Percentiles rank a stretch among this genome's conserved stretches.
Evolutionary conservation across 768 basidiomycete species (phyloP).

Genomic region (Mycena crocata): DNA sequence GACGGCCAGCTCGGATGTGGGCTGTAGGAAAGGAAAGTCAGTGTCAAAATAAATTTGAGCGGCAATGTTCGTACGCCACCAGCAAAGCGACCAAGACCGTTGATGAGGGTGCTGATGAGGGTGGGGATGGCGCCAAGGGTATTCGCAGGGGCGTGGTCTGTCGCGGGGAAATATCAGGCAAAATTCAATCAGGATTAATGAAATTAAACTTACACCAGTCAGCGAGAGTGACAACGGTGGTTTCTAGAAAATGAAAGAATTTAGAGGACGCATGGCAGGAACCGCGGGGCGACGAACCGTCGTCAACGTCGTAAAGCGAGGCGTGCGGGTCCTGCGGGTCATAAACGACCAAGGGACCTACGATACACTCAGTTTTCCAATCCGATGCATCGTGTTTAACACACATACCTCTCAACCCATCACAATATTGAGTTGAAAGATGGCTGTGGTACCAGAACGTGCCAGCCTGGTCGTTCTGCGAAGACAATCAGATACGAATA

Average conservation of each 20-base stretch:
- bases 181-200: too few relatives aligned
- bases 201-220: too few relatives aligned
- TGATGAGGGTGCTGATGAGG: constrained; percentile 35
- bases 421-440: neutral
- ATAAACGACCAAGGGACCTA: constrained; percentile 52
- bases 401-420: too few relatives aligned
- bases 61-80: neutral
- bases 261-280: neutral
- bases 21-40: too few relatives aligned
- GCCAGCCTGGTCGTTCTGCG: constrained; percentile 38
- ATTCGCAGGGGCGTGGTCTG: constrained; percentile 16
- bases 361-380: too few relatives aligned
- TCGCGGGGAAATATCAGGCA: neutral
- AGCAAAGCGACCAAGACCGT: constrained; percentile 36
- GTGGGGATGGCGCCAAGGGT: constrained; percentile 13
- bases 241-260: constrained; percentile 23
- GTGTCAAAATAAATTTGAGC: too few relatives aligned
- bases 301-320: neutral
- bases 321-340: constrained; percentile 19
- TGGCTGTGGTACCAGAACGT: constrained; percentile 51
- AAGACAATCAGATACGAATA: neutral
- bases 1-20: constrained; percentile 43
- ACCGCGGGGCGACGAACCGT: neutral
- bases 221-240: constrained; percentile 39
- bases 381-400: too few relatives aligned